Percentiles rank a stretch among this genome's conserved stretches.
Conservation (phyloP, 768 basidiomycete genomes). For the Termitomyces sp. region DNA sequence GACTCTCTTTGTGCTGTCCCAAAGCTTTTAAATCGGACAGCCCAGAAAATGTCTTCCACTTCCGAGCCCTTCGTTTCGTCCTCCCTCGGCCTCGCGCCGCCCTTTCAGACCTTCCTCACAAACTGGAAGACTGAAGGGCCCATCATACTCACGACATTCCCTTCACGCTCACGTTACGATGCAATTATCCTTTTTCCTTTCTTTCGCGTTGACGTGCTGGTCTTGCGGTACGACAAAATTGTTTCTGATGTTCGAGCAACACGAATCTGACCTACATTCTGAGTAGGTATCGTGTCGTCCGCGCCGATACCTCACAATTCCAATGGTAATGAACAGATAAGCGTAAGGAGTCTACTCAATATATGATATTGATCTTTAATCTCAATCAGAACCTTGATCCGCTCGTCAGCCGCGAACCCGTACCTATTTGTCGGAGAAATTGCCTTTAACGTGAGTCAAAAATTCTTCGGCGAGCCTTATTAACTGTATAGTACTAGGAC, state of each 20-base stretch:
- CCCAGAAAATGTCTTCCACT: neutral
- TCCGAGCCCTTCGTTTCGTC: neutral
- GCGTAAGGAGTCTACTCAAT: neutral
- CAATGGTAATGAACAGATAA: neutral
- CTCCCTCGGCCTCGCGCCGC: neutral
- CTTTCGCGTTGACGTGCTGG: conserved; percentile 9
- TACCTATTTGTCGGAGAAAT: conserved; percentile 10
- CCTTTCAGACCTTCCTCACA: neutral
- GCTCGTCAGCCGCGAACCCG: conserved; percentile 5
- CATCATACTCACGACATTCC: neutral
- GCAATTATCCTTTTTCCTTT: conserved; percentile 1
- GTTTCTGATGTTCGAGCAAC: neutral
- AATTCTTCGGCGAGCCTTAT: neutral
- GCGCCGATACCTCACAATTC: conserved; percentile 2
- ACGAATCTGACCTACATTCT: neutral
- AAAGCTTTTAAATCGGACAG: neutral
- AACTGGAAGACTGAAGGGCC: neutral
- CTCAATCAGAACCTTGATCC: neutral
- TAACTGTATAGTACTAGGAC: neutral
- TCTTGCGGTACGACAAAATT: conserved; percentile 1
- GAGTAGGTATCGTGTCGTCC: conserved; percentile 5
- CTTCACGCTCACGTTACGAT: neutral
- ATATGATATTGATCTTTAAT: neutral
- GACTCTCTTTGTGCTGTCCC: neutral
- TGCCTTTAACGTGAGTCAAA: conserved; percentile 6